A percentile compares a stretch with the other conserved stretches of the same genome.
phyloP scores from a whole-genome alignment of 2,329 filamentous ascomycete species.

The Fusarium tjaetaba region DNA sequence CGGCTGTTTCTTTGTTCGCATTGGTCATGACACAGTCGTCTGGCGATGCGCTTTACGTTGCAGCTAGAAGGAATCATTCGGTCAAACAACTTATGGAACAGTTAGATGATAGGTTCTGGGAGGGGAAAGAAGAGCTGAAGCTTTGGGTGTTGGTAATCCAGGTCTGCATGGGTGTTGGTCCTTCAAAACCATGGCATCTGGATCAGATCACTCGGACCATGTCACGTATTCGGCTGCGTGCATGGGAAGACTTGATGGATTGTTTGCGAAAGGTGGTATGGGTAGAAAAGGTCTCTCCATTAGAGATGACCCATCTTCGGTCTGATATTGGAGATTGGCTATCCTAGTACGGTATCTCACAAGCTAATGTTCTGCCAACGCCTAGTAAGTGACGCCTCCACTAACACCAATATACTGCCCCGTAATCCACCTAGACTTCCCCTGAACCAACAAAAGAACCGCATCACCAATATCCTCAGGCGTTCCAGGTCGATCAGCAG shows the following conservation, averaged over 20 bases:
- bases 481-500: slow-evolving; percentile 48
- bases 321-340: slow-evolving; percentile 1
- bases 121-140: background rate
- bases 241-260: slow-evolving; percentile 12
- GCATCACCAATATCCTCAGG: slow-evolving; percentile 55
- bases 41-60: slow-evolving; percentile 12
- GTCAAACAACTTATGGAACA: background rate
- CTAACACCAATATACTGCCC: slow-evolving; percentile 21
- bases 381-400: slow-evolving; percentile 3
- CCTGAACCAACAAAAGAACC: slow-evolving; percentile 19
- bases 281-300: slow-evolving; percentile 11
- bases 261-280: slow-evolving; percentile 14
- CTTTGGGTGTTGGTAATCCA: slow-evolving; percentile 31
- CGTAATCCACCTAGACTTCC: slow-evolving; percentile 29
- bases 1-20: slow-evolving; percentile 1
- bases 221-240: background rate
- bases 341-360: no score
- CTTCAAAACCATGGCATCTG: slow-evolving; percentile 13
- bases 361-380: accelerated
- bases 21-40: slow-evolving; percentile 26
- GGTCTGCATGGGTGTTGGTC: background rate
- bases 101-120: background rate
- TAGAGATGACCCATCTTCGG: slow-evolving; percentile 20
- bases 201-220: slow-evolving; percentile 4
- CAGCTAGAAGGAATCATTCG: background rate